A percentile compares a stretch with the other conserved stretches of the same genome.
phyloP scores from a whole-genome alignment of 306 rosid genomes.

The Clitoria ternatea region DNA sequence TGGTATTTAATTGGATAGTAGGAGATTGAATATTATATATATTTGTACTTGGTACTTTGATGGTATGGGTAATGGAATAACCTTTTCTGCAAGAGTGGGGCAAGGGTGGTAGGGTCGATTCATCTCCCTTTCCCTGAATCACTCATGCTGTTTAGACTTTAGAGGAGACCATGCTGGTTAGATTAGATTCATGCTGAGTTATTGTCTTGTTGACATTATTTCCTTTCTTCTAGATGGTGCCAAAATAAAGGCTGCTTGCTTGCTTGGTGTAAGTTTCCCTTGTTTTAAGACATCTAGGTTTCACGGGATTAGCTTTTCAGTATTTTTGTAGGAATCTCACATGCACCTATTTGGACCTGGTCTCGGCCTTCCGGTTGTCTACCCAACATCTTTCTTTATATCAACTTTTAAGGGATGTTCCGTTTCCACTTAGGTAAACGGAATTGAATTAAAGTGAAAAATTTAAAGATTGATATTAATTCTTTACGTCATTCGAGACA shows the following conservation, averaged over 20 bases:
- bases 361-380: background rate
- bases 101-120: slow-evolving; percentile 30
- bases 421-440: too few species aligned
- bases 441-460: too few species aligned
- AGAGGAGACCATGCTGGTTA: background rate
- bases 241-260: background rate
- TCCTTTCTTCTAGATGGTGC: background rate
- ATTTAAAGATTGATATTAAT: too few species aligned
- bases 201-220: slow-evolving; percentile 7
- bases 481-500: too few species aligned
- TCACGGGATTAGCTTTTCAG: background rate
- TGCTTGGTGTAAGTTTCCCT: background rate
- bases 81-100: background rate
- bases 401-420: background rate
- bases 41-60: background rate
- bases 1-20: slow-evolving; percentile 20
- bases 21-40: slow-evolving; percentile 17
- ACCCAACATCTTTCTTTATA: slow-evolving; percentile 3
- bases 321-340: background rate
- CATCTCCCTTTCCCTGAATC: slow-evolving; percentile 24
- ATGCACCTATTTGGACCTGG: background rate
- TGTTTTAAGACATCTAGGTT: background rate
- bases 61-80: background rate
- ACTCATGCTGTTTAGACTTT: slow-evolving; percentile 8
- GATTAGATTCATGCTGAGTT: background rate